Conservation (phyloP, 495 filamentous ascomycete species). For the Trichoderma reesei region DNA sequence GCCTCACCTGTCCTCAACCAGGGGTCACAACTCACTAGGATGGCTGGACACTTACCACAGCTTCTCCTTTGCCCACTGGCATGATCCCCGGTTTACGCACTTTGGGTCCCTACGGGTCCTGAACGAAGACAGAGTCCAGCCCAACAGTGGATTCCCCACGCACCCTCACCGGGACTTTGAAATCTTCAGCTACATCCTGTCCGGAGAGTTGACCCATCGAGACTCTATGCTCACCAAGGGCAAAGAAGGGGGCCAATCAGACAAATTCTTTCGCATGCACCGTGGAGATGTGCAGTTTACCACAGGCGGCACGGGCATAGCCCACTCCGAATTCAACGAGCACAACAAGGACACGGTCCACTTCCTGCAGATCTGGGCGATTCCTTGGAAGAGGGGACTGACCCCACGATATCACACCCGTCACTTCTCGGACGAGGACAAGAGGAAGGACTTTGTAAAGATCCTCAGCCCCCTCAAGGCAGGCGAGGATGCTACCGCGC, state of each 20-base stretch:
- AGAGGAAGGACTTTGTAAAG: slow-evolving; percentile 54
- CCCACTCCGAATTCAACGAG: slow-evolving; percentile 69
- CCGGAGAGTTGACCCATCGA: slow-evolving; percentile 70
- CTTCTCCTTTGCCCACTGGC: slow-evolving; percentile 70
- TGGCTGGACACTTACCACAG: slow-evolving; percentile 83
- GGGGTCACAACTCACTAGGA: slow-evolving; percentile 67
- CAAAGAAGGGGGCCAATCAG: slow-evolving; percentile 38
- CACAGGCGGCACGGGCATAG: slow-evolving; percentile 66
- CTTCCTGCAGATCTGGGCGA: slow-evolving; percentile 75
- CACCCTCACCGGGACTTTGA: slow-evolving; percentile 75
- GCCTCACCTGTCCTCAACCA: slow-evolving; percentile 47
- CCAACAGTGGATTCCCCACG: slow-evolving; percentile 62
- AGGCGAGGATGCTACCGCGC: slow-evolving; percentile 45
- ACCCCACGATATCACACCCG: slow-evolving; percentile 61
- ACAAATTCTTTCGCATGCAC: slow-evolving; percentile 60
- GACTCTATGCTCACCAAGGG: slow-evolving; percentile 61
- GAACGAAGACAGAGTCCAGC: slow-evolving; percentile 70
- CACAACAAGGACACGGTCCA: slow-evolving; percentile 53
- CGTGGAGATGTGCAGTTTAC: slow-evolving; percentile 79
- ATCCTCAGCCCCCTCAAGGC: slow-evolving; percentile 65
- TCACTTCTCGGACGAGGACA: slow-evolving; percentile 56
- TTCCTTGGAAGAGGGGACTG: slow-evolving; percentile 59
- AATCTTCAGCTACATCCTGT: slow-evolving; percentile 76
- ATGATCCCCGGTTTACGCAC: slow-evolving; percentile 49
- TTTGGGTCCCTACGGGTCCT: slow-evolving; percentile 69